Base-by-base conservation (phyloP, 345 rosid species). In the Mallotus nudiflorus region DNA sequence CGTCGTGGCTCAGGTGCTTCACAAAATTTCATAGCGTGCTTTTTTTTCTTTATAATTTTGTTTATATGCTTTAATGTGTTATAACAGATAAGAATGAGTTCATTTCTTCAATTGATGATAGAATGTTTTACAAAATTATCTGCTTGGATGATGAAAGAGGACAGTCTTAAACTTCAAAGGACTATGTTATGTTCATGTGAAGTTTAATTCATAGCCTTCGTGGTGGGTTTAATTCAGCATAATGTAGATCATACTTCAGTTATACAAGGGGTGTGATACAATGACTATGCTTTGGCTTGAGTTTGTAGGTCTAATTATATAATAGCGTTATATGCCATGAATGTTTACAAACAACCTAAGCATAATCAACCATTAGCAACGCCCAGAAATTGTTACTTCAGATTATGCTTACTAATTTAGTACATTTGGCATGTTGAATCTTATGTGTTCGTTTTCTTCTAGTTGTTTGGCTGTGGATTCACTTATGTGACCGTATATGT, bases 1-100 rank as follows among this genome's bases (percentile, higher is more conserved):
- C 96, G 97, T 40, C 70, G 50, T 33, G 93, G 96, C 51, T 79
- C 96, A 84, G 87, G 94, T 86, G 55, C 65, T 56, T 65, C 35
- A 25, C 14, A 2, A n/a, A n/a, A 3, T 33, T 33, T 33, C 37
- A 33, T 33, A 33, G n/a, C 11, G 9, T 9, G 46, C 11, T 12
- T 42, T 9, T 8, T 1, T 42, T 4, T 42, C 2, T 42, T 4
- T 42, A 9, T 42, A 9, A 4, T 4, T 12, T 33, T 33, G 37
- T 33, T 3, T 33, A 42, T 42, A 42, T 42, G 11, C 9, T 8
- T 4, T 42, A 12, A 1, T 42, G 46, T 12, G 9, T 9, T 3
- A 2, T 4, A 42, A 9, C 46, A 4, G 14, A 42, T 42, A 3
- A 12, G 14, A 42, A 42, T 12, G 1, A 42, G 46, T 42, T 42